Conservation (phyloP, 202 grass and related monocot genomes). For the Carex sylvatica region DNA sequence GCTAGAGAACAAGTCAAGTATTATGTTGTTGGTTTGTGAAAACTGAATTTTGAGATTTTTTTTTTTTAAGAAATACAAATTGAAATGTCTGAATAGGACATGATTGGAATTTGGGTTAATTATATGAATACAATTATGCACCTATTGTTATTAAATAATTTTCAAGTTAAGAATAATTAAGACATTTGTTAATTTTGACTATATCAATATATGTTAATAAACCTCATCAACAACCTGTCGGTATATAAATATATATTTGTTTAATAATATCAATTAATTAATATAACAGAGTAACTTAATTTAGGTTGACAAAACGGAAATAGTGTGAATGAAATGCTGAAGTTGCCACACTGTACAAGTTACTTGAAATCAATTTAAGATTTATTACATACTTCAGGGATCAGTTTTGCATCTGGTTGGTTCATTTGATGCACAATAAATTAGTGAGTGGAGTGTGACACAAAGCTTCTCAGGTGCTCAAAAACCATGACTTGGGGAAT, state of each 20-base stretch:
- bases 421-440: conserved; percentile 10
- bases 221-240: neutral
- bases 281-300: conserved; percentile 7
- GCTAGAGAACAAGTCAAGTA: neutral
- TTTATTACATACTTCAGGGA: neutral
- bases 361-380: conserved; percentile 21
- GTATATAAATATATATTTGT: neutral
- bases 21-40: neutral
- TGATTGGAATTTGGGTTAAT: neutral
- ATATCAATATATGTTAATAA: neutral
- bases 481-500: neutral
- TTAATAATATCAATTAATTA: neutral
- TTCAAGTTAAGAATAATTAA: neutral
- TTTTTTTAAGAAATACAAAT: neutral
- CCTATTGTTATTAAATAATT: neutral
- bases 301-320: conserved; percentile 9
- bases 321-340: conserved; percentile 27
- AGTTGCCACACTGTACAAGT: conserved; percentile 7
- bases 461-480: neutral
- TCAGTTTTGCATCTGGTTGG: conserved; percentile 18
- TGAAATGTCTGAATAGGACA: neutral
- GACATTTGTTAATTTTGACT: neutral
- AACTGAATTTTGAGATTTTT: neutral
- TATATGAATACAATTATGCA: neutral
- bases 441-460: conserved; percentile 6